These are phyloP conservation scores for Celoporthe dispersa DNA, from an alignment of 2,329 filamentous ascomycete species.

Conservation along the genomic window DNA sequence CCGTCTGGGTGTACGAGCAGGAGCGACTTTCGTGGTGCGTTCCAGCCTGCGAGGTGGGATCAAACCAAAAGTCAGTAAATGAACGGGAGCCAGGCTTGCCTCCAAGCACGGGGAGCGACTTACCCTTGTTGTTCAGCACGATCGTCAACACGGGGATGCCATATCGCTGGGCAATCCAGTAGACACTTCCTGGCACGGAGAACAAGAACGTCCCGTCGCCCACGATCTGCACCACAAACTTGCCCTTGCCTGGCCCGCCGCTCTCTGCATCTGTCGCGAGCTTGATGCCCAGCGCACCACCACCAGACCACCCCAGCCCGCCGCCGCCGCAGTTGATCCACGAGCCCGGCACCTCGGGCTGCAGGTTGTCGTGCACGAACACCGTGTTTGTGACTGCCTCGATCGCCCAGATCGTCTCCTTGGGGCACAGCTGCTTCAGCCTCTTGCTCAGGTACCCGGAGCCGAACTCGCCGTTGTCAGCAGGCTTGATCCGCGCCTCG, in stretches of 20 bases:
- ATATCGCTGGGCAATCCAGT: conserved; percentile 54
- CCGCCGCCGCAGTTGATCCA: conserved; percentile 60
- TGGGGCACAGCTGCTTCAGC: conserved; percentile 43
- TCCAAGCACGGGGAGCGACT: conserved; percentile 30
- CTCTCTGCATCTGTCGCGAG: conserved; percentile 48
- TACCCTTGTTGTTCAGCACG: conserved; percentile 56
- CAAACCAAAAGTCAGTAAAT: not conserved
- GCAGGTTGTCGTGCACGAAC: conserved; percentile 70
- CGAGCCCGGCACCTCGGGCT: conserved; percentile 57
- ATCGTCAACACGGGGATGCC: conserved; percentile 53
- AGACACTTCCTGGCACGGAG: conserved; percentile 51
- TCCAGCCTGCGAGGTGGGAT: conserved; percentile 10
- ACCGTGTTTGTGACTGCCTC: conserved; percentile 74
- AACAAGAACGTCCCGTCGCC: conserved; percentile 56
- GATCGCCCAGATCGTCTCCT: conserved; percentile 70
- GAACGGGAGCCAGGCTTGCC: not conserved
- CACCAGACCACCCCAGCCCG: conserved; percentile 58
- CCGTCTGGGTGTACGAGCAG: conserved; percentile 64
- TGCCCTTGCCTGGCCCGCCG: conserved; percentile 44
- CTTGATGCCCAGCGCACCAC: conserved; percentile 55
- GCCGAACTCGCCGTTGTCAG: conserved; percentile 65
- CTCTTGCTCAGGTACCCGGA: conserved; percentile 49
- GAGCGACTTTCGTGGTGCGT: conserved; percentile 59
- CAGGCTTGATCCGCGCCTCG: conserved; percentile 58
- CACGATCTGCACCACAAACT: conserved; percentile 54